Evolutionary conservation across 2,329 filamentous ascomycete genomes (phyloP).

Genomic region (Endocalyx cinctus): DNA sequence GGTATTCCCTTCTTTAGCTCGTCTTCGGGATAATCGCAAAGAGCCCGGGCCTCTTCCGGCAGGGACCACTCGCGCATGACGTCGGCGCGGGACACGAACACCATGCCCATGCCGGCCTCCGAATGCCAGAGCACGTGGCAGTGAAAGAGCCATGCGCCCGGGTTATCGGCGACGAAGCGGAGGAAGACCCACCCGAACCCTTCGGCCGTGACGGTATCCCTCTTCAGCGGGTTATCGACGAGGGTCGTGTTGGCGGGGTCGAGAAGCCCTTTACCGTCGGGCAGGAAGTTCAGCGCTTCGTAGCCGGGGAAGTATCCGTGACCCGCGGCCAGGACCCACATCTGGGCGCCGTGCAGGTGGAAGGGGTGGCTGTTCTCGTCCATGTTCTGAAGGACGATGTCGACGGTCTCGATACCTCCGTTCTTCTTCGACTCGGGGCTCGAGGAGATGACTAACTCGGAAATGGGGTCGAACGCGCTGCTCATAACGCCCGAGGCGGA

Average conservation of each 20-base stretch:
- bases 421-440: too few relatives aligned
- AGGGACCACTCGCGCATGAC: conserved; percentile 35
- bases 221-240: conserved; percentile 38
- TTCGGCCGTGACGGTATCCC: conserved; percentile 41
- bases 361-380: conserved; percentile 61
- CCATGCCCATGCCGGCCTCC: conserved; percentile 34
- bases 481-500: conserved; percentile 48
- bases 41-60: conserved; percentile 34
- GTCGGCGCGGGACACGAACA: conserved; percentile 40
- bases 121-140: conserved; percentile 36
- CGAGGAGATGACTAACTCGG: conserved; percentile 52
- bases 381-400: conserved; percentile 58
- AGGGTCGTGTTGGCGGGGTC: conserved; percentile 21
- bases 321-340: conserved; percentile 54
- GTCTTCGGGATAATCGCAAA: conserved; percentile 36
- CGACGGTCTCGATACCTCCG: conserved; percentile 44
- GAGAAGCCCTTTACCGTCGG: conserved; percentile 28
- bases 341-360: conserved; percentile 60
- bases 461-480: conserved; percentile 36
- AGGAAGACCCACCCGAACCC: conserved; percentile 46
- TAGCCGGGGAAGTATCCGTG: conserved; percentile 56
- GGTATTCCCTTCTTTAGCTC: conserved; percentile 41
- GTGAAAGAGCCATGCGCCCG: conserved; percentile 39
- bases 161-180: conserved; percentile 45
- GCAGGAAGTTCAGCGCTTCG: conserved; percentile 27